Conservation (phyloP, 257 asterid species). For the Capsicum chinense region DNA sequence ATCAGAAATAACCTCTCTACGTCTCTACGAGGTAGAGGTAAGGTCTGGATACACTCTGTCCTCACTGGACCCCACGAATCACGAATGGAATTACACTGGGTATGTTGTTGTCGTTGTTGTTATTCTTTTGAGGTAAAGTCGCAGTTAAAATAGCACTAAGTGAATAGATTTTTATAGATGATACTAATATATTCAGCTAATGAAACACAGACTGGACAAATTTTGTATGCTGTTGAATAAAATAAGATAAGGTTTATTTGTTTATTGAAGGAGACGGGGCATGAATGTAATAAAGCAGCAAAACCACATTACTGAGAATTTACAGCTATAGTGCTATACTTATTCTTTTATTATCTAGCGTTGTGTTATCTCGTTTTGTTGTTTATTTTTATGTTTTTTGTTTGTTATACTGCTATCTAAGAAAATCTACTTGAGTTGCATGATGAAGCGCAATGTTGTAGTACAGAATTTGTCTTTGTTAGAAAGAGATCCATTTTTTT, state of each 20-base stretch:
- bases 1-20: too few relatives aligned
- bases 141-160: background rate
- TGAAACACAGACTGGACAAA: background rate
- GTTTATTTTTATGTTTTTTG: too few relatives aligned
- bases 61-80: too few relatives aligned
- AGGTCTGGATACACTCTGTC: too few relatives aligned
- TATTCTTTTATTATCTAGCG: background rate
- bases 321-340: background rate
- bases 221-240: background rate
- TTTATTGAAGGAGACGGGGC: constrained; percentile 1
- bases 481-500: background rate
- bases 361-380: too few relatives aligned
- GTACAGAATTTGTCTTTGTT: background rate
- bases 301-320: background rate
- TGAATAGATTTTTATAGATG: background rate
- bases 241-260: background rate
- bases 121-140: background rate
- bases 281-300: background rate
- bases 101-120: too few relatives aligned
- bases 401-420: too few relatives aligned
- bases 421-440: background rate
- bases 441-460: background rate
- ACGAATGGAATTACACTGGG: too few relatives aligned
- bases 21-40: too few relatives aligned
- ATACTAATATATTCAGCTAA: background rate